Percentiles rank a stretch among this genome's conserved stretches.
These are phyloP conservation scores for Lasiosphaeria miniovina DNA, from an alignment of 495 filamentous ascomycete genomes.

Conservation along the genomic window DNA sequence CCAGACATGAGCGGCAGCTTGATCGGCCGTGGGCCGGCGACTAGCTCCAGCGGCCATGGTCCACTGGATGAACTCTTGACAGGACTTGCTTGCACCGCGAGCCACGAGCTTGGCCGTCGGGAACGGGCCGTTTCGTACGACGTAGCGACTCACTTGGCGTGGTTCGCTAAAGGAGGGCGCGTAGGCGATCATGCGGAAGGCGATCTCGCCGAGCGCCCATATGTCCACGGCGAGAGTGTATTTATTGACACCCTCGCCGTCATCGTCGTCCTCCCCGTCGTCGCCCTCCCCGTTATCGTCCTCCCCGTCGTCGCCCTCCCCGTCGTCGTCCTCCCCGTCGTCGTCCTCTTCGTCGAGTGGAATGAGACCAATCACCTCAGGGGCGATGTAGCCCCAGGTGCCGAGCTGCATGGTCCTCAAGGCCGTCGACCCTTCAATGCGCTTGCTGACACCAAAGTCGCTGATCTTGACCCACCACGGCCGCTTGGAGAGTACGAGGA, in stretches of 20 bases:
- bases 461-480: conserved; percentile 47
- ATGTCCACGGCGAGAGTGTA: conserved; percentile 18
- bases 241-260: neutral
- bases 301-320: neutral
- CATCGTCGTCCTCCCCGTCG: conserved; percentile 1
- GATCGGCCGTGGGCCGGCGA: neutral
- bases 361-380: conserved; percentile 6
- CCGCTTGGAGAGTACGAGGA: conserved; percentile 1
- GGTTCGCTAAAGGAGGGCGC: neutral
- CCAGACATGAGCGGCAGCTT: neutral
- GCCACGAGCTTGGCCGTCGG: neutral
- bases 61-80: neutral
- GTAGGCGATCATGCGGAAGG: neutral
- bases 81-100: neutral
- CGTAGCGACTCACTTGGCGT: neutral
- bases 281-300: neutral
- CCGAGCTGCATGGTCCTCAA: conserved; percentile 7
- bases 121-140: neutral
- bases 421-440: conserved; percentile 4
- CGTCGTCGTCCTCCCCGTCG: neutral
- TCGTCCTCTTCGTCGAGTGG: neutral
- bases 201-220: conserved; percentile 9
- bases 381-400: conserved; percentile 15
- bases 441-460: conserved; percentile 50
- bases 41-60: neutral